A percentile compares a stretch with the other conserved stretches of the same genome.
Conservation (phyloP, 1,139 yeast species). For the Chernovozyma aurita region DNA sequence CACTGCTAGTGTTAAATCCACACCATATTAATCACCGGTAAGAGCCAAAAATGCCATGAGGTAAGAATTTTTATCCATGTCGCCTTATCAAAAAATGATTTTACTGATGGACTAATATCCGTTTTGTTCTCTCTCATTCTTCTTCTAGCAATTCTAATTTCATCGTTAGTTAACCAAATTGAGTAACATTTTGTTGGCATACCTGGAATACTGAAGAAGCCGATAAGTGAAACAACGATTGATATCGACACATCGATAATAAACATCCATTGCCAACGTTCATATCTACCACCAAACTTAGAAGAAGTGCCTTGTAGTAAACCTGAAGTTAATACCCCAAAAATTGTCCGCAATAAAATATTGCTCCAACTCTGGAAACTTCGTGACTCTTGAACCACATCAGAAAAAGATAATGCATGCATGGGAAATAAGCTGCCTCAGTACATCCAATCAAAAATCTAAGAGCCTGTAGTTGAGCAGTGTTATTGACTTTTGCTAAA, state of each 20-base stretch:
- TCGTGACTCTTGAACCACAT: slow-evolving; percentile 54
- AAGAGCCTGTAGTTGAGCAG: slow-evolving; percentile 48
- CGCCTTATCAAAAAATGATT: slow-evolving; percentile 24
- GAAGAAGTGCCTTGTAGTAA: slow-evolving; percentile 59
- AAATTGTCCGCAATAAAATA: slow-evolving; percentile 56
- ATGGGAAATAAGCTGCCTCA: slow-evolving; percentile 56
- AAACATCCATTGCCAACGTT: slow-evolving; percentile 73
- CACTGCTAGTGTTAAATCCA: slow-evolving; percentile 34
- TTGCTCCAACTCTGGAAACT: slow-evolving; percentile 54
- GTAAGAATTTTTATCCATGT: slow-evolving; percentile 21
- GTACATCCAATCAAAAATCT: slow-evolving; percentile 59
- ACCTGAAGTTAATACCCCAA: slow-evolving; percentile 58
- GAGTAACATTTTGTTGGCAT: slow-evolving; percentile 49
- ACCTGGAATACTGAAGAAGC: slow-evolving; percentile 56
- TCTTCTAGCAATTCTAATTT: slow-evolving; percentile 46
- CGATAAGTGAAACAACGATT: slow-evolving; percentile 55
- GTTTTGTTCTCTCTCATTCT: slow-evolving; percentile 41
- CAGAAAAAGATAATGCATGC: slow-evolving; percentile 39
- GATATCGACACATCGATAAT: slow-evolving; percentile 63
- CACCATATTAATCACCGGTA: slow-evolving; percentile 17
- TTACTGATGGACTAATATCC: slow-evolving; percentile 23
- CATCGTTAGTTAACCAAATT: slow-evolving; percentile 47
- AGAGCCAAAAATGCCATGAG: slow-evolving; percentile 24
- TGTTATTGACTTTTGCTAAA: slow-evolving; percentile 41
- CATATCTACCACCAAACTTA: slow-evolving; percentile 49